Evolutionary conservation across 352 stramenopile species (phyloP).

Genomic region (Phytophthora sansomeana): DNA sequence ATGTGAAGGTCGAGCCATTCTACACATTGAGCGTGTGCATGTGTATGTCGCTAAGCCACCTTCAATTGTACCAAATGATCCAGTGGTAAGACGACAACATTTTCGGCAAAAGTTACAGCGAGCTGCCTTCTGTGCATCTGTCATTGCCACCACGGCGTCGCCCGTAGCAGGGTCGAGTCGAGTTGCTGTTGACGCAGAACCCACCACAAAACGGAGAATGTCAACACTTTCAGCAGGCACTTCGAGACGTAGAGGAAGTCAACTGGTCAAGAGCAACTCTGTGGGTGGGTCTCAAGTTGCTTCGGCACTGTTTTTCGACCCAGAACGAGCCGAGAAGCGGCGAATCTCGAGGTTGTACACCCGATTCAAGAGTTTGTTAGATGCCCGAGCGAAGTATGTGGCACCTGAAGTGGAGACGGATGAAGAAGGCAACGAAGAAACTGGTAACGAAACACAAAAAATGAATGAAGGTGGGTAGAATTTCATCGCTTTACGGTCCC

Average conservation of each 20-base stretch:
- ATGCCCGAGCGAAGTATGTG: constrained; percentile 54
- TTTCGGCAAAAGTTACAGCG: constrained; percentile 53
- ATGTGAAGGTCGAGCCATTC: constrained; percentile 44
- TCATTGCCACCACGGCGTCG: constrained; percentile 37
- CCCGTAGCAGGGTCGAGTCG: neutral
- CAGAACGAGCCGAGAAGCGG: constrained; percentile 60
- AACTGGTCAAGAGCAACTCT: neutral
- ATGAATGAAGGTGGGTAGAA: neutral
- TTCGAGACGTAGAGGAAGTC: constrained; percentile 2
- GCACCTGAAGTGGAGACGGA: constrained; percentile 20
- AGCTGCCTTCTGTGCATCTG: constrained; percentile 63
- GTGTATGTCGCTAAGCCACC: constrained; percentile 51
- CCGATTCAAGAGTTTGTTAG: constrained; percentile 66
- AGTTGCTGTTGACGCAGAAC: constrained; percentile 3
- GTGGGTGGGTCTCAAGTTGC: constrained; percentile 11
- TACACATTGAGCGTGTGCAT: constrained; percentile 72
- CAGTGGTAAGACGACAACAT: constrained; percentile 21
- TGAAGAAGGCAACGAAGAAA: neutral
- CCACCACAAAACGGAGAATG: constrained; percentile 7
- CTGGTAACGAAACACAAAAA: neutral
- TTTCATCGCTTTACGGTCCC: neutral
- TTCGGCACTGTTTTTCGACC: constrained; percentile 45
- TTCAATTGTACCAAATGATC: constrained; percentile 25
- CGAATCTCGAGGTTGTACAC: constrained; percentile 68
- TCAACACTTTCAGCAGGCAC: constrained; percentile 1